Evolutionary conservation across 495 filamentous ascomycete genomes (phyloP), one percentile per base, ranked within the genome.

Genomic region (Cercophora samala): DNA sequence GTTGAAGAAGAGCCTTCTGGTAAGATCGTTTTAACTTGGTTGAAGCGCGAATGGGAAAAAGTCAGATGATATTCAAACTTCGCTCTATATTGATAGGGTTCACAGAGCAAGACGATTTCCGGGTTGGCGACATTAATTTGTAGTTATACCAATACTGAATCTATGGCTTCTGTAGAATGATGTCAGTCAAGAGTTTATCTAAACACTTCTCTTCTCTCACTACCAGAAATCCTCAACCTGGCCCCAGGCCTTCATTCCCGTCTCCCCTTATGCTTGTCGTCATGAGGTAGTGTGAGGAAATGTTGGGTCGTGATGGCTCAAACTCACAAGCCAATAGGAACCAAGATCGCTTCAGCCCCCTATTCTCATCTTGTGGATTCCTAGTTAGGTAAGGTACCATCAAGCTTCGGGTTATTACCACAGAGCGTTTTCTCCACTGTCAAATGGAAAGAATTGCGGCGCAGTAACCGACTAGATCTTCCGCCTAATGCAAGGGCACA

Each of bases 401-500:
- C n/a, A n/a, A n/a, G n/a, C n/a, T n/a, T n/a, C n/a, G n/a, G n/a
- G n/a, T n/a, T n/a, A n/a, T n/a, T n/a, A 46, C 37, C 37, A 46
- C 2, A 46, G 0, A 46, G 2, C 15, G 9, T 11, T 13, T 5
- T 17, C 8, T 46, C 37, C 37, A n/a, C n/a, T n/a, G n/a, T n/a
- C n/a, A n/a, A n/a, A n/a, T n/a, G n/a, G n/a, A 46, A 17, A 3
- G 26, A 29, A 8, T 0, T 29, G 0, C 8, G 26, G 26, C 26
- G 4, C 26, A 29, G 4, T 0, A 4, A 29, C 26, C 13, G 13
- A 46, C 2, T 9, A 46, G 15, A 17, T 46, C 9, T 18, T 46
- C 9, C 1, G 37, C 15, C 60, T 46, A 62, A 62, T 62, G 60
- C 60, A 62, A n/a, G 60, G 29, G 60, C 9, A 29, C n/a, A 21